Evolutionary conservation across 2,329 filamentous ascomycete genomes (phyloP), one percentile per base, ranked within the genome.

Genomic region (Penicillium sp.): DNA sequence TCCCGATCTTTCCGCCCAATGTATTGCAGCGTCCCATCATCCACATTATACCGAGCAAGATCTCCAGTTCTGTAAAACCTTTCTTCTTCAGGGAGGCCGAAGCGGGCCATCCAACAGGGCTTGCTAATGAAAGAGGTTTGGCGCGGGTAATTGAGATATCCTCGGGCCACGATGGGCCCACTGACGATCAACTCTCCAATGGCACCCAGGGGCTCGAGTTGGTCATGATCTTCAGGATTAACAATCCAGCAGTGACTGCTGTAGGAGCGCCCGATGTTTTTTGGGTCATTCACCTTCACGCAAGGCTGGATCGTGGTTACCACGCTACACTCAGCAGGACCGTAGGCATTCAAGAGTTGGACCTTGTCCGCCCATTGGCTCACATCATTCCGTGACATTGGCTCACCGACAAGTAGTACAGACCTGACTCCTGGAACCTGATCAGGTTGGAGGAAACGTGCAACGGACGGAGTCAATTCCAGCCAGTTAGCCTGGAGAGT

Each of bases 291-390:
- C 7, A 43, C 3, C 16, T 16, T 8, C 10, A 27, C 41, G n/a
- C 18, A 11, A 7, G 41, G 30, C 30, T 43, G 41, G 0, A 43
- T 3, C n/a, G 30, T 35, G 10, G 30, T 13, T 1, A 35, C 19
- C 4, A 43, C 41, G 22, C 30, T 35, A 8, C 41, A 43, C 41
- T 43, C 41, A 11, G 41, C 41, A 2, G 41, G 41, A 3, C 41
- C 41, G 2, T 50, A 38, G 7, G n/a, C 88, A 77, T 76, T 61
- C 93, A 89, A 0, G 89, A 42, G 25, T 31, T 41, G 46, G 11
- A 36, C 28, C 27, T 37, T 44, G 18, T 28, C 29, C 50, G 18
- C 60, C 54, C 41, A 43, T 35, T 41, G 41, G 16, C 10, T 36
- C 56, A 52, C 5, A 53, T 41, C 28, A 18, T 41, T 29, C n/a